Evolutionary conservation across 2,329 filamentous ascomycete species (phyloP), one percentile per base, ranked within the genome.

Genomic region (Cyphellophora attinorum): DNA sequence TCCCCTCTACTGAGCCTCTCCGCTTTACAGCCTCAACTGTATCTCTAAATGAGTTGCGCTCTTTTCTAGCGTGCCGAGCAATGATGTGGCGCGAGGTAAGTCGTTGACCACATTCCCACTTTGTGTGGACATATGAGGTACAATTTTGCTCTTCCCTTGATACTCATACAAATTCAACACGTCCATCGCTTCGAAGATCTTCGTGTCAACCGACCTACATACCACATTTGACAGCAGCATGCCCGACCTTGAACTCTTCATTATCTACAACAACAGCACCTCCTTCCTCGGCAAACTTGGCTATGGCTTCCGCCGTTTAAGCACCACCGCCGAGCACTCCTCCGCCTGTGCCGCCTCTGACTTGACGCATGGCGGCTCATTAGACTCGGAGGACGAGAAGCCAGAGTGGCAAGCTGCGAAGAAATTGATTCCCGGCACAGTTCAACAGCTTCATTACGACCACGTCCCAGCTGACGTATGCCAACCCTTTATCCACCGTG

Each of bases 211-310:
- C n/a, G 21, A 25, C 21, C n/a, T 25, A 8, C n/a, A 8, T 8
- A 8, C 21, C 21, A 8, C n/a, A 8, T 25, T n/a, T 8, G 21
- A 25, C 21, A 25, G 21, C 21, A 25, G 21, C 8, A 8, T 8
- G 8, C 8, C 8, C n/a, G 21, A 8, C 21, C 21, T 25, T n/a
- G n/a, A 8, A 8, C 21, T 25, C 8, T 25, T 25, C n/a, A n/a
- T 25, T n/a, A 25, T 25, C 21, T 25, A 25, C 21, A 25, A 25
- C 21, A 25, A 25, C 21, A 25, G 21, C 21, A 25, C 21, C 21
- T 25, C 21, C n/a, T 25, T 25, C 21, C 21, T 25, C 8, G 21
- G 21, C 8, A 25, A 25, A 25, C 21, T 25, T 25, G 21, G 21
- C 8, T 25, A 25, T n/a, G n/a, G n/a, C 21, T 25, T 25, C n/a